A percentile compares a stretch with the other conserved stretches of the same genome.
Conservation (phyloP, 176 grass and related monocot species). For the Chloris gayana region DNA sequence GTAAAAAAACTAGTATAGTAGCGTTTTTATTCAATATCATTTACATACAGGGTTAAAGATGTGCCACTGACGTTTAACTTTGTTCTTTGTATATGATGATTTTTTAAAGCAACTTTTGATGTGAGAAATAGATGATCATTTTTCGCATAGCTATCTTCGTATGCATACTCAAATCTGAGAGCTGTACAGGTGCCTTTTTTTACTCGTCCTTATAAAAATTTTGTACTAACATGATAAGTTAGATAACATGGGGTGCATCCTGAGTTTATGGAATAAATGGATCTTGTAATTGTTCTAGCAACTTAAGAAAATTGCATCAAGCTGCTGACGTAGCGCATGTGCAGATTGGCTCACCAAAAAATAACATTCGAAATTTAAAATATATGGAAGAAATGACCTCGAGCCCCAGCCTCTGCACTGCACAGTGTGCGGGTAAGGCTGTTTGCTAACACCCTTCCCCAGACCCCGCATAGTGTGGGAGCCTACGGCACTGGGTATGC, state of each 20-base stretch:
- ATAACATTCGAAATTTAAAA: no score
- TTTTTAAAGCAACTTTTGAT: neutral
- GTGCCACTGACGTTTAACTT: neutral
- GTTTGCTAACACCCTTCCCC: no score
- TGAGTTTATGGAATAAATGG: neutral
- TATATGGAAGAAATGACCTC: no score
- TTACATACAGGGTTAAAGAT: neutral
- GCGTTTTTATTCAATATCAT: neutral
- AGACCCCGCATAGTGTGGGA: no score
- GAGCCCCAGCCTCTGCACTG: no score
- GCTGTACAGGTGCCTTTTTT: neutral
- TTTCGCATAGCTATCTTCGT: neutral
- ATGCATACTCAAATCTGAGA: neutral
- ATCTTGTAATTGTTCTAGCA: constrained; percentile 4
- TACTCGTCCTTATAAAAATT: neutral
- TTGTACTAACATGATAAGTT: constrained; percentile 3
- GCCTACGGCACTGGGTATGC: no score
- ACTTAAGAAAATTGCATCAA: neutral
- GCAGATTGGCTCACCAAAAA: no score
- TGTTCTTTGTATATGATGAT: neutral
- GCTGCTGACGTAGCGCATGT: neutral
- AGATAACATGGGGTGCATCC: neutral
- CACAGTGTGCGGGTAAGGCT: no score
- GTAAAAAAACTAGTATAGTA: no score
- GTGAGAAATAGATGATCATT: neutral